Evolutionary conservation across 306 rosid species (phyloP).

Genomic region (Ziziphus jujuba): DNA sequence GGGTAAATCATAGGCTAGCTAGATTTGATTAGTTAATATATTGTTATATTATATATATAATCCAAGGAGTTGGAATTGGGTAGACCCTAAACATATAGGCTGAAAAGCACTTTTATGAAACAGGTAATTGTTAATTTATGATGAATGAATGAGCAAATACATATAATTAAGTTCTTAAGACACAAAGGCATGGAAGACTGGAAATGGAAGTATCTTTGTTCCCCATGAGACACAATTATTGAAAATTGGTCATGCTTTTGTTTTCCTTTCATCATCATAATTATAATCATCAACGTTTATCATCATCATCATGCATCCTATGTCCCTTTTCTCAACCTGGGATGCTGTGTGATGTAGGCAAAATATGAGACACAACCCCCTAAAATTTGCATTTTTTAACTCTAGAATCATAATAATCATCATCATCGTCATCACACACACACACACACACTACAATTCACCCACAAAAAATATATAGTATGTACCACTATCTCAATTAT

Average conservation of each 20-base stretch:
- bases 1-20: too few relatives aligned
- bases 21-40: too few relatives aligned
- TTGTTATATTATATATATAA: not conserved
- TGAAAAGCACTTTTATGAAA: slow-evolving; percentile 15
- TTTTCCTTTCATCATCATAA: slow-evolving; percentile 27
- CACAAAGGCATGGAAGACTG: slow-evolving; percentile 55
- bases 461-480: not conserved
- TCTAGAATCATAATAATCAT: slow-evolving; percentile 2
- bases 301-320: slow-evolving; percentile 34
- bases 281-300: slow-evolving; percentile 38
- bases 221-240: slow-evolving; percentile 55
- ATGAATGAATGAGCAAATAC: not conserved
- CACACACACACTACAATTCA: slow-evolving; percentile 15
- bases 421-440: slow-evolving; percentile 9
- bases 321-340: slow-evolving; percentile 49
- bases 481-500: not conserved
- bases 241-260: slow-evolving; percentile 44
- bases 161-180: slow-evolving; percentile 18
- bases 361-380: slow-evolving; percentile 50
- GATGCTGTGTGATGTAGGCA: slow-evolving; percentile 54
- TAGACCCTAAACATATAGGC: slow-evolving; percentile 24
- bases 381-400: slow-evolving; percentile 38
- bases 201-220: slow-evolving; percentile 55
- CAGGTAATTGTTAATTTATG: slow-evolving; percentile 31
- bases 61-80: too few relatives aligned